A percentile compares a stretch with the other conserved stretches of the same genome.
Evolutionary conservation across 2,329 filamentous ascomycete species (phyloP).

Genomic region (Juglanconis sp.): DNA sequence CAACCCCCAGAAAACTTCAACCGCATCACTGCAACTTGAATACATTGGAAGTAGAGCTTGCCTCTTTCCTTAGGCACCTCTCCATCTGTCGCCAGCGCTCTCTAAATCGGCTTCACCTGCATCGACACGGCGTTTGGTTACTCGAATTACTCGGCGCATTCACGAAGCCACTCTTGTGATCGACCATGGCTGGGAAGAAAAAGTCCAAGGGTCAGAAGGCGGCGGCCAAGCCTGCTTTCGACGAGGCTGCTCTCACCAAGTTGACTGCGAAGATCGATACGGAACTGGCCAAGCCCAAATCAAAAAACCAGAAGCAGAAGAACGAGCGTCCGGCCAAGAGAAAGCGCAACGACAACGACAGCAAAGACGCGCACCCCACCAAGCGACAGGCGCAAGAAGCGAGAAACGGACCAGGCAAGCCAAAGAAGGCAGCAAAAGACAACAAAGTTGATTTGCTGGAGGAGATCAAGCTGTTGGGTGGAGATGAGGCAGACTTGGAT

Average conservation of each 20-base stretch:
- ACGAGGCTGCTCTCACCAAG: slow-evolving; percentile 48
- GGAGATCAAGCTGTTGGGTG: slow-evolving; percentile 63
- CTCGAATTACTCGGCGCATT: not conserved
- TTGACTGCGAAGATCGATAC: slow-evolving; percentile 57
- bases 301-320: slow-evolving; percentile 24
- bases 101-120: not conserved
- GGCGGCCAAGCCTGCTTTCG: slow-evolving; percentile 33
- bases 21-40: not conserved
- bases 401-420: slow-evolving; percentile 24
- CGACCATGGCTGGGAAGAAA: slow-evolving; percentile 29
- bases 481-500: slow-evolving; percentile 62
- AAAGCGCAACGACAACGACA: slow-evolving; percentile 32
- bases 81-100: no score
- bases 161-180: not conserved
- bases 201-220: slow-evolving; percentile 34
- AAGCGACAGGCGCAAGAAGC: slow-evolving; percentile 28
- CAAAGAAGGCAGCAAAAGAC: slow-evolving; percentile 21
- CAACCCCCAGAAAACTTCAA: slow-evolving; percentile 12
- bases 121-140: not conserved
- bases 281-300: slow-evolving; percentile 39
- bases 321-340: slow-evolving; percentile 33
- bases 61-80: not conserved
- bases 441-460: slow-evolving; percentile 43
- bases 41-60: not conserved
- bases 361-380: slow-evolving; percentile 27